Evolutionary conservation across 2,329 filamentous ascomycete genomes (phyloP).

Genomic region (Lithohypha guttulata): DNA sequence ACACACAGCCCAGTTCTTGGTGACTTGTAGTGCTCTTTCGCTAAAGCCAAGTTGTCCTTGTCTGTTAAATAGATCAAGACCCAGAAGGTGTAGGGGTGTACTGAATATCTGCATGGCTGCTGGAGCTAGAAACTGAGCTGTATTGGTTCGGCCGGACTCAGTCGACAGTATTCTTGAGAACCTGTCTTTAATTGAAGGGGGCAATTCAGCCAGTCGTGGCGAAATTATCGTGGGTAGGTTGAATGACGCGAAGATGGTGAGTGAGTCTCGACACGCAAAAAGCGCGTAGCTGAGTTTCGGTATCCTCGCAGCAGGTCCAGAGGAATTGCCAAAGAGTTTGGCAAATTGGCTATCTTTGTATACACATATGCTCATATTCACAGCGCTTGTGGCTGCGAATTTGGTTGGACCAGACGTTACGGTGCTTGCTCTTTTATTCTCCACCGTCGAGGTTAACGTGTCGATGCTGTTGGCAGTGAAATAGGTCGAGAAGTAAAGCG

Average conservation of each 20-base stretch:
- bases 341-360: constrained; percentile 84
- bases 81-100: constrained; percentile 73
- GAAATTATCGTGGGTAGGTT: constrained; percentile 75
- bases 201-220: constrained; percentile 53
- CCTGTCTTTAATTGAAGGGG: constrained; percentile 38
- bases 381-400: constrained; percentile 66
- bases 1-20: constrained; percentile 64
- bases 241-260: constrained; percentile 85
- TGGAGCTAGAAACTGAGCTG: constrained; percentile 69
- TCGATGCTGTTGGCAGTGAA: constrained; percentile 79
- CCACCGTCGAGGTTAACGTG: constrained; percentile 58
- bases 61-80: constrained; percentile 75
- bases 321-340: constrained; percentile 49
- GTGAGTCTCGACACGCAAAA: constrained; percentile 66
- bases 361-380: constrained; percentile 69
- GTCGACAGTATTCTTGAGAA: constrained; percentile 31
- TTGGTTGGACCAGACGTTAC: constrained; percentile 68
- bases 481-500: constrained; percentile 80
- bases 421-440: constrained; percentile 44
- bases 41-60: constrained; percentile 34
- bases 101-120: constrained; percentile 66
- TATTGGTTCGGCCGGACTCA: constrained; percentile 19
- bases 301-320: constrained; percentile 34
- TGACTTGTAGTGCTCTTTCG: constrained; percentile 52
- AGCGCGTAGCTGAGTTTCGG: constrained; percentile 60